Percentiles rank a stretch among this genome's conserved stretches.
These are phyloP conservation scores for Alternaria solani DNA, from an alignment of 2,329 filamentous ascomycete species.

Conservation along the genomic window DNA sequence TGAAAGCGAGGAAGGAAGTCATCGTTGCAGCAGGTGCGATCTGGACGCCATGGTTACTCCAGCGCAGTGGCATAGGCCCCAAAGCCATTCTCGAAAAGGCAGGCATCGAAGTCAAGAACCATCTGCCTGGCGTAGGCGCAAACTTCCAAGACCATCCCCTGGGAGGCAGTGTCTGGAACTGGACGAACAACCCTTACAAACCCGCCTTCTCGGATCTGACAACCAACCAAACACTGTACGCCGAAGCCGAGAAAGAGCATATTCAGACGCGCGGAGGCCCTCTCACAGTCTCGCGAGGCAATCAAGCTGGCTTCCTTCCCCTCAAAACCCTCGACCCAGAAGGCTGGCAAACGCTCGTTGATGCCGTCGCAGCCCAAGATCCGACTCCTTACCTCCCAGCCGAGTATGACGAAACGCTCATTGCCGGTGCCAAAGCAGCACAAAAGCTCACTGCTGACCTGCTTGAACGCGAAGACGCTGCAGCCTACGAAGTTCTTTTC, in stretches of 20 bases:
- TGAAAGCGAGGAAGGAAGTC: background rate
- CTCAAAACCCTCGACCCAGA: conserved; percentile 59
- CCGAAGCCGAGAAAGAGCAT: background rate
- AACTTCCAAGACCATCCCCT: conserved; percentile 45
- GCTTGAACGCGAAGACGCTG: conserved; percentile 26
- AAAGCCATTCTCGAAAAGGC: conserved; percentile 20
- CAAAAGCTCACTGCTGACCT: conserved; percentile 26
- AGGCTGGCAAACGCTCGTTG: conserved; percentile 13
- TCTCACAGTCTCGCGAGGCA: background rate
- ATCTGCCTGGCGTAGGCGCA: conserved; percentile 38
- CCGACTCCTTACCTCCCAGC: conserved; percentile 20
- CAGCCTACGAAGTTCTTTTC: conserved; percentile 35
- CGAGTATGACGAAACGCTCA: conserved; percentile 8
- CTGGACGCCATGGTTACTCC: background rate
- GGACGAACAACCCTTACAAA: conserved; percentile 9
- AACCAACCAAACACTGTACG: background rate
- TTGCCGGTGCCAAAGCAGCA: conserved; percentile 27
- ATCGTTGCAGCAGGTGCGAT: background rate
- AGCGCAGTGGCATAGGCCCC: background rate
- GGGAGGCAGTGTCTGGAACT: conserved; percentile 6
- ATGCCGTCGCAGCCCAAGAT: conserved; percentile 16
- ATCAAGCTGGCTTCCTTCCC: conserved; percentile 59
- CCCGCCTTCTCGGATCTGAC: background rate
- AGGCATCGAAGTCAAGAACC: conserved; percentile 30
- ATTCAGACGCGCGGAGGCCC: background rate